phyloP scores from a whole-genome alignment of 345 rosid genomes.

The Bruguiera parviflora region DNA sequence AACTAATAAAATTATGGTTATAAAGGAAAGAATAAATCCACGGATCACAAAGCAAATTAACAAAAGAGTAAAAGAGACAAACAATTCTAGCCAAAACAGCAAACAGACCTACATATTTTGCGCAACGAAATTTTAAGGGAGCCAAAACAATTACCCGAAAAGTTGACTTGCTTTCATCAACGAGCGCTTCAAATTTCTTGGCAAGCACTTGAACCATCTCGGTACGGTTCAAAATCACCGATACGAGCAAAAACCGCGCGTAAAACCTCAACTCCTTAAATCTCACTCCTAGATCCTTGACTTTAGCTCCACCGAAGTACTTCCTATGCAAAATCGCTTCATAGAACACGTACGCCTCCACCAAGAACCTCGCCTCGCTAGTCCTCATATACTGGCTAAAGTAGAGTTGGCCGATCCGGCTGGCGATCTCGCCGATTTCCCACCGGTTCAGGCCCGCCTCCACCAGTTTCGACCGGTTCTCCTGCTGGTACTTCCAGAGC shows the following conservation, averaged over 20 bases:
- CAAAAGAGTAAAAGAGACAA: background rate
- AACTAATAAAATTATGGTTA: background rate
- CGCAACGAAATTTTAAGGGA: background rate
- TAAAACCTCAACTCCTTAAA: conserved; percentile 87
- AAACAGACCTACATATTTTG: background rate
- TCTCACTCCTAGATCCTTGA: conserved; percentile 61
- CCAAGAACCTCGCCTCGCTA: conserved; percentile 75
- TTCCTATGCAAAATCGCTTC: conserved; percentile 77
- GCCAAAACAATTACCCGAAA: conserved; percentile 51
- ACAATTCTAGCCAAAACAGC: background rate
- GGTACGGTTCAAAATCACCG: conserved; percentile 60
- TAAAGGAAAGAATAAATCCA: background rate
- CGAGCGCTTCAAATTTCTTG: conserved; percentile 30
- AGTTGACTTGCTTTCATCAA: conserved; percentile 66
- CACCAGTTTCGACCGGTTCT: conserved; percentile 61
- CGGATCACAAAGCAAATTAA: background rate
- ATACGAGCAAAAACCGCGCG: conserved; percentile 81
- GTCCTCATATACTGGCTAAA: conserved; percentile 92
- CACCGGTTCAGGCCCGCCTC: conserved; percentile 81
- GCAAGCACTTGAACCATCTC: conserved; percentile 50
- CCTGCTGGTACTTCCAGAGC: conserved; percentile 96
- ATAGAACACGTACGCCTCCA: conserved; percentile 87
- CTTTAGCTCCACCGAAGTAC: conserved; percentile 69
- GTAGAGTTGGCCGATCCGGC: conserved; percentile 99
- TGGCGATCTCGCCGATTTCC: conserved; percentile 99